phyloP scores from a whole-genome alignment of 805 yeast species.

The Yarrowia keelungensis region DNA sequence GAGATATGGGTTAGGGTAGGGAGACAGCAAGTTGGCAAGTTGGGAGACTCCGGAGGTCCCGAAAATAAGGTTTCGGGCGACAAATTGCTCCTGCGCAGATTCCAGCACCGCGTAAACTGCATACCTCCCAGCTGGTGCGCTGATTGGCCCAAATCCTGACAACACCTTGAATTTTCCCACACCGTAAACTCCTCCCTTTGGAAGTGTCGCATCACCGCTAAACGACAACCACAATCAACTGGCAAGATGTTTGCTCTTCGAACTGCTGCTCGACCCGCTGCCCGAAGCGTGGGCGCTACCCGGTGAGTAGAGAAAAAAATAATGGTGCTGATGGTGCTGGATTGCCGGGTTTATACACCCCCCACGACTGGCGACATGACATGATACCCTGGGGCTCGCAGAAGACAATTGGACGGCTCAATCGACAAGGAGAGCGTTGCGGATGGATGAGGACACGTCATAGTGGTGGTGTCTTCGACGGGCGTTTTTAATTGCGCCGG shows the following conservation, averaged over 20 bases:
- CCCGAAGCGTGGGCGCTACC: conserved; percentile 44
- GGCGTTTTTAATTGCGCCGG: conserved; percentile 1
- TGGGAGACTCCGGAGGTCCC: too few species aligned
- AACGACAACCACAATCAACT: conserved; percentile 36
- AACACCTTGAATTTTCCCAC: conserved; percentile 39
- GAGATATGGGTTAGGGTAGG: conserved; percentile 9
- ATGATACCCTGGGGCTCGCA: conserved; percentile 12
- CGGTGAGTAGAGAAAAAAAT: conserved; percentile 42
- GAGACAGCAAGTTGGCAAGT: too few species aligned
- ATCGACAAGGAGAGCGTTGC: conserved; percentile 9
- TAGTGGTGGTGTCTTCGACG: background rate
- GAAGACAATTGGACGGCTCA: conserved; percentile 21
- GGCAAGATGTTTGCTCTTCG: conserved; percentile 47
- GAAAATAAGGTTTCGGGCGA: conserved; percentile 3
- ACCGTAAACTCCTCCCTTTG: conserved; percentile 34
- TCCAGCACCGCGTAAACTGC: conserved; percentile 33
- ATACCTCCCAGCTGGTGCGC: conserved; percentile 34
- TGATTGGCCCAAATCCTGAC: conserved; percentile 38
- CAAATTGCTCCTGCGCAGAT: conserved; percentile 30
- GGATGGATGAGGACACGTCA: background rate
- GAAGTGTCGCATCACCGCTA: conserved; percentile 36
- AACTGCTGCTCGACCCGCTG: conserved; percentile 45
- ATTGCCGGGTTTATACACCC: background rate
- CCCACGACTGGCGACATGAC: background rate
- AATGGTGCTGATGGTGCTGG: conserved; percentile 16